A percentile compares a stretch with the other conserved stretches of the same genome.
Evolutionary conservation across 2,329 filamentous ascomycete genomes (phyloP).

Genomic region (Epichloe uncinata): DNA sequence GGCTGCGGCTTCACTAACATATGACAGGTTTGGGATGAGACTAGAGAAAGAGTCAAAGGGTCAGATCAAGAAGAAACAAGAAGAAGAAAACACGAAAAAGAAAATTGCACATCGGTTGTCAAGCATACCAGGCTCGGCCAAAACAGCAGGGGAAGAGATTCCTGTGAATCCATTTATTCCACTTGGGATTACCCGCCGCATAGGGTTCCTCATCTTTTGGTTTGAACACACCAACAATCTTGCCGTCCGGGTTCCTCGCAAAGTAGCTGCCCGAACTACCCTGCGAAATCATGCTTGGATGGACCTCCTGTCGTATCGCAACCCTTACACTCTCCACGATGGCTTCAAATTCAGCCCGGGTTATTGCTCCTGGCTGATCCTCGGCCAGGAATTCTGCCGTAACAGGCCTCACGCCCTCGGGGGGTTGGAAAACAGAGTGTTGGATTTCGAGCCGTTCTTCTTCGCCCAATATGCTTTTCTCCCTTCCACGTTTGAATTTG

Average conservation of each 20-base stretch:
- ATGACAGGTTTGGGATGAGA: constrained; percentile 92
- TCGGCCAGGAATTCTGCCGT: constrained; percentile 61
- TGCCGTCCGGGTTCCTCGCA: constrained; percentile 78
- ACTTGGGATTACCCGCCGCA: constrained; percentile 92
- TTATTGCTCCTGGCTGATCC: constrained; percentile 53
- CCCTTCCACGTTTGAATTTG: constrained; percentile 80
- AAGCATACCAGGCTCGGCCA: constrained; percentile 64
- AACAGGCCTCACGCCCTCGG: constrained; percentile 71
- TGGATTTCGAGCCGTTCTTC: constrained; percentile 90
- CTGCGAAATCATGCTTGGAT: constrained; percentile 92
- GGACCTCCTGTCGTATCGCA: constrained; percentile 81
- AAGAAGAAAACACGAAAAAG: background rate
- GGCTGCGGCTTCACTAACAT: constrained; percentile 93
- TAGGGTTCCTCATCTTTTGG: constrained; percentile 98
- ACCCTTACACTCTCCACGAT: constrained; percentile 80
- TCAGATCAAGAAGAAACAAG: background rate
- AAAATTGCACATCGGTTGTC: background rate
- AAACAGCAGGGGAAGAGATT: constrained; percentile 98
- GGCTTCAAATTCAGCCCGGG: constrained; percentile 69
- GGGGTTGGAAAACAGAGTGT: constrained; percentile 90
- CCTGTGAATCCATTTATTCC: constrained; percentile 99
- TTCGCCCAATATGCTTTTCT: constrained; percentile 57
- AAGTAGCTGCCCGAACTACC: constrained; percentile 98
- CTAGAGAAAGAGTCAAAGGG: constrained; percentile 19
- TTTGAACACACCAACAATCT: constrained; percentile 96